These are phyloP conservation scores for Fraxinus sp. DNA, from an alignment of 305 asterid genomes.

Conservation along the genomic window DNA sequence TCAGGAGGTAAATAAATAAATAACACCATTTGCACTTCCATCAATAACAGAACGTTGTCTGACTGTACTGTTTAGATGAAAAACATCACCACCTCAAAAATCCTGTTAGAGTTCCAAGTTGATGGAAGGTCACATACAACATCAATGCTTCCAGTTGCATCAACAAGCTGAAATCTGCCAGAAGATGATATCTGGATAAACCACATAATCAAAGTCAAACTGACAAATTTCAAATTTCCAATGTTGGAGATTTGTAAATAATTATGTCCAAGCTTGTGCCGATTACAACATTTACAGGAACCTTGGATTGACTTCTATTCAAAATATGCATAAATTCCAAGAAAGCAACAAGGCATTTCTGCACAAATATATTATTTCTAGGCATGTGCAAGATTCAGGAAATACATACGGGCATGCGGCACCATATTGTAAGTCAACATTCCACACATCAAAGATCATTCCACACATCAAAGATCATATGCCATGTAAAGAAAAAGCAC, in stretches of 20 bases:
- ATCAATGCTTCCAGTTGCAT: conserved; percentile 83
- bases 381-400: conserved; percentile 13
- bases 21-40: neutral
- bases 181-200: conserved; percentile 68
- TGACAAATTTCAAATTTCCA: conserved; percentile 3
- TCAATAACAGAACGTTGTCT: neutral
- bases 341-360: neutral
- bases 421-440: conserved; percentile 14
- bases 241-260: conserved; percentile 10
- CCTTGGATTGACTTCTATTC: neutral
- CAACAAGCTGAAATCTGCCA: conserved; percentile 85
- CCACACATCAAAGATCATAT: conserved; percentile 12
- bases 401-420: neutral
- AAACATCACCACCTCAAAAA: conserved; percentile 62
- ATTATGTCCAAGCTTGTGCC: neutral
- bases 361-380: neutral
- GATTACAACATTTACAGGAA: neutral
- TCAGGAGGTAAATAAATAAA: conserved; percentile 2
- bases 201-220: conserved; percentile 23
- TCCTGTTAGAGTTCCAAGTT: conserved; percentile 47
- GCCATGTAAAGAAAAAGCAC: conserved; percentile 14
- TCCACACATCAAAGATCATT: neutral
- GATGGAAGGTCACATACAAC: conserved; percentile 55
- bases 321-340: neutral
- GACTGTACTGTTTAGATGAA: conserved; percentile 16